Percentiles rank a stretch among this genome's conserved stretches.
Conservation (phyloP, 192 early-diverging fungal species). For the Entophlyctis helioformis region DNA sequence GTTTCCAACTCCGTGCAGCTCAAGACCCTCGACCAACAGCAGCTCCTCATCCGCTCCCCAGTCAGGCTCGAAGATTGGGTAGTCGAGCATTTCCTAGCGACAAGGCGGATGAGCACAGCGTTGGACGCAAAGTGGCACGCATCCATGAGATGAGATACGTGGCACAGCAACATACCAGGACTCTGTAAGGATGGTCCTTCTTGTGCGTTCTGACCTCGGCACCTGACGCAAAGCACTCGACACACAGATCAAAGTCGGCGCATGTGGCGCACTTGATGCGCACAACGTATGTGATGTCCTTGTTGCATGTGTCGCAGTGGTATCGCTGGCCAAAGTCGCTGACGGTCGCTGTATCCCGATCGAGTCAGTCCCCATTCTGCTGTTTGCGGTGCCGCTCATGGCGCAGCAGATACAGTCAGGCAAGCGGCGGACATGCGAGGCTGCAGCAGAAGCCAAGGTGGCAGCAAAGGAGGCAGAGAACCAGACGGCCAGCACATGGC, state of each 20-base stretch:
- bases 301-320: constrained; percentile 80
- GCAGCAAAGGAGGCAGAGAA: no score
- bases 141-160: background rate
- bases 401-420: no score
- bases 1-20: constrained; percentile 91
- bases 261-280: constrained; percentile 64
- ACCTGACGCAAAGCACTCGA: constrained; percentile 83
- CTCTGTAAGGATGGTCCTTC: constrained; percentile 76
- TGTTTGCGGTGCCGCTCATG: no score
- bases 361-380: no score
- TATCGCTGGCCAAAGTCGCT: constrained; percentile 32
- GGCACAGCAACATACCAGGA: constrained; percentile 60
- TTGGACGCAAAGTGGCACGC: background rate
- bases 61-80: constrained; percentile 78
- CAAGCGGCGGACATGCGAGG: no score
- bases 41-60: constrained; percentile 98
- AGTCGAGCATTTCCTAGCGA: constrained; percentile 65
- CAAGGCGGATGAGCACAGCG: background rate
- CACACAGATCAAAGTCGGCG: constrained; percentile 86
- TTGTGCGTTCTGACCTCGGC: constrained; percentile 69
- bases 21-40: constrained; percentile 78
- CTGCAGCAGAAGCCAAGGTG: no score
- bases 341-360: background rate
- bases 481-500: no score
- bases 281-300: constrained; percentile 80